Evolutionary conservation across 352 stramenopile genomes (phyloP).

Genomic region (Pythium utonaiense): DNA sequence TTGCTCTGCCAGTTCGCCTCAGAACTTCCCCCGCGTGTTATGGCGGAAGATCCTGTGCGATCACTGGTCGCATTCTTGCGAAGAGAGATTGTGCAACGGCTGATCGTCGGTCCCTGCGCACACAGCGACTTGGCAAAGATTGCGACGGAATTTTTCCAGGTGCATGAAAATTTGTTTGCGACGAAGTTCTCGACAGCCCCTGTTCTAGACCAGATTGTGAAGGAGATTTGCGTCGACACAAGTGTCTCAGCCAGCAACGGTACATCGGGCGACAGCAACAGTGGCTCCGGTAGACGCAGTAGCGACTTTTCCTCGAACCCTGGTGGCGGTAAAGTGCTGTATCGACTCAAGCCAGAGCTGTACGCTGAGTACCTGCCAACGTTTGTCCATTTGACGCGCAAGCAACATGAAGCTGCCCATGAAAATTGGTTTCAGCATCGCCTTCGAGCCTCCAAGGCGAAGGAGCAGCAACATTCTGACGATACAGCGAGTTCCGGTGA

Average conservation of each 20-base stretch:
- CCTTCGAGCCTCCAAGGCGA: conserved; percentile 57
- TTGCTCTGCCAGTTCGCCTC: conserved; percentile 73
- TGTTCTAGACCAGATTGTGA: conserved; percentile 74
- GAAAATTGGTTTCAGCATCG: conserved; percentile 87
- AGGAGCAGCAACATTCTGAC: conserved; percentile 54
- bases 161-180: conserved; percentile 72
- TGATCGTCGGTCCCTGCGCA: conserved; percentile 75
- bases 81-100: conserved; percentile 72
- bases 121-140: conserved; percentile 86
- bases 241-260: not conserved
- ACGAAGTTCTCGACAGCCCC: conserved; percentile 63
- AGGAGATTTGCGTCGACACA: conserved; percentile 55
- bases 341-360: conserved; percentile 75
- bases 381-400: conserved; percentile 83
- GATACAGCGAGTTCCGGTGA: conserved; percentile 38
- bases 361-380: conserved; percentile 84
- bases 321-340: conserved; percentile 56
- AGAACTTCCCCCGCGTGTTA: conserved; percentile 67
- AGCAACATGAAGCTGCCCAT: conserved; percentile 84
- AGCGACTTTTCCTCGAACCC: conserved; percentile 26
- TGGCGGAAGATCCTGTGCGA: conserved; percentile 38
- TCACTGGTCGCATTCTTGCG: conserved; percentile 70
- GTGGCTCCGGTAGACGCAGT: conserved; percentile 11
- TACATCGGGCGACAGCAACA: not conserved
- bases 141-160: conserved; percentile 75